A percentile compares a stretch with the other conserved stretches of the same genome.
Conservation (phyloP, 495 filamentous ascomycete genomes). For the Immersiella caudata region DNA sequence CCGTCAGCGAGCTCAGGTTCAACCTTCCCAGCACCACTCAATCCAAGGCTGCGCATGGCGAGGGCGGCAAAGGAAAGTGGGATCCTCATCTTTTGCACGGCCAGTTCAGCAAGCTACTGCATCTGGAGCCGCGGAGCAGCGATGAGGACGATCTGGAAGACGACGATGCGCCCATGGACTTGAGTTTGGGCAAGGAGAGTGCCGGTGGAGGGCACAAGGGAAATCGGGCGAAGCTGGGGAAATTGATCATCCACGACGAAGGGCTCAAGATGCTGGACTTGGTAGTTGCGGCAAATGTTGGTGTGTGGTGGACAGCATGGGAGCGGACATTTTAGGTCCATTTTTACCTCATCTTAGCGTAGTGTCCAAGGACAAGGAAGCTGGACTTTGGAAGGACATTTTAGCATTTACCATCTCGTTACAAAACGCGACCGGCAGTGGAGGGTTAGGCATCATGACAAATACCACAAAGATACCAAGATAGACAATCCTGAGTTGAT, state of each 20-base stretch:
- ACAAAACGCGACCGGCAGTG: no score
- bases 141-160: slow-evolving; percentile 35
- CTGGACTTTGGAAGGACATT: not conserved
- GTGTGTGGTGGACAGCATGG: slow-evolving; percentile 91
- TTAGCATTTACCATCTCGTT: no score
- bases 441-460: no score
- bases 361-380: no score
- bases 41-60: not conserved
- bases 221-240: slow-evolving; percentile 88
- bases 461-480: no score
- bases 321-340: slow-evolving; percentile 49
- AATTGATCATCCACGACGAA: slow-evolving; percentile 86
- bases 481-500: no score
- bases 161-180: slow-evolving; percentile 53
- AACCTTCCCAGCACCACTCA: slow-evolving; percentile 61
- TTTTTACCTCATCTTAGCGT: no score
- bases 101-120: slow-evolving; percentile 42
- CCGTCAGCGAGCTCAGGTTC: slow-evolving; percentile 84
- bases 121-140: slow-evolving; percentile 26
- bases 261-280: slow-evolving; percentile 95
- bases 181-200: slow-evolving; percentile 74
- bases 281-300: slow-evolving; percentile 86
- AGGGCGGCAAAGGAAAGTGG: slow-evolving; percentile 7
- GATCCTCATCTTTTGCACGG: slow-evolving; percentile 36
- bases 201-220: slow-evolving; percentile 81